phyloP scores from a whole-genome alignment of 768 basidiomycete species.

The Termitomyces sp. region DNA sequence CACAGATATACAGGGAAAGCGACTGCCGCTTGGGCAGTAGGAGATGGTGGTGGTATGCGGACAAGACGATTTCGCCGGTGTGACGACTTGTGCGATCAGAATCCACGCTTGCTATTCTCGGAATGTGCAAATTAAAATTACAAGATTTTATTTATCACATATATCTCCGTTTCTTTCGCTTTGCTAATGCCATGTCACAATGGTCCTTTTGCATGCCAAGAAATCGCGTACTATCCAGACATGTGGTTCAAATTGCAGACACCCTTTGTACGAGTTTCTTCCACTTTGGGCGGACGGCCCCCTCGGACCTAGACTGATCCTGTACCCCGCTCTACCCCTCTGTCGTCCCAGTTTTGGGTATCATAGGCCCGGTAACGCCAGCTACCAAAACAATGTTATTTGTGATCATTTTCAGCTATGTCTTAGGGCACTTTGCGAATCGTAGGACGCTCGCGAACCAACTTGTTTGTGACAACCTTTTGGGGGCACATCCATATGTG shows the following conservation, averaged over 20 bases:
- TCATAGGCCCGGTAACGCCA: background rate
- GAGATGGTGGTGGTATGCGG: conserved; percentile 16
- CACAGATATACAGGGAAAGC: background rate
- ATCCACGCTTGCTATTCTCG: conserved; percentile 14
- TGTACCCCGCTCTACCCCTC: background rate
- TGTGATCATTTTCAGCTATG: background rate
- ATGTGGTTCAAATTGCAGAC: background rate
- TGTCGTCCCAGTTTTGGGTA: background rate
- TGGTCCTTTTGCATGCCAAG: background rate
- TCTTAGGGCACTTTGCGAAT: conserved; percentile 3
- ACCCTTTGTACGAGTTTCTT: background rate
- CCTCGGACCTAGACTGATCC: background rate
- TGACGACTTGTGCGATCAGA: conserved; percentile 17
- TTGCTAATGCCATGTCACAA: background rate
- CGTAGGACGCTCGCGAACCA: background rate
- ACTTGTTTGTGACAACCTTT: background rate
- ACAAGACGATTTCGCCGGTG: conserved; percentile 12
- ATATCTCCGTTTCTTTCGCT: conserved; percentile 28
- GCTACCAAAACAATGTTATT: background rate
- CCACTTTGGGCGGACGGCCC: background rate
- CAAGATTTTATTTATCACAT: conserved; percentile 20
- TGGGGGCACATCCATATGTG: background rate
- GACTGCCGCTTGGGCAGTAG: background rate
- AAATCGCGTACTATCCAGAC: background rate
- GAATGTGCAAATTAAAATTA: conserved; percentile 14